Base-by-base conservation (phyloP, 805 yeast genomes). In the Phaffomyces antillensis region DNA sequence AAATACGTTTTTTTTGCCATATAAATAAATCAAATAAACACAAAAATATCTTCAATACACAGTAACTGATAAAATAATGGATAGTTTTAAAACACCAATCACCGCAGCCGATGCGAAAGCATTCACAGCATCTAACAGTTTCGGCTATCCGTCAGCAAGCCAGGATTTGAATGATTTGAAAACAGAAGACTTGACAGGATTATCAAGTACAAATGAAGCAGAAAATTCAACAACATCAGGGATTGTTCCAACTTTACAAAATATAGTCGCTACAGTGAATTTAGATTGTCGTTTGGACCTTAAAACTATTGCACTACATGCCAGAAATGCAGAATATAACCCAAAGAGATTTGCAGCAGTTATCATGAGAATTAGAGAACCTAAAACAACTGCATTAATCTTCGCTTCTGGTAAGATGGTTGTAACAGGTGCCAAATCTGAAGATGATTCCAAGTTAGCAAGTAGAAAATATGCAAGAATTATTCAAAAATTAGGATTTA, bases 381-480 rank as follows among this genome's bases (percentile, higher is more conserved):
- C 99, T 16, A 93, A 93, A 66, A 93, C 99, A 1, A 93, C 99
- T 2, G 98, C 99, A 0, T 74, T 93, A 55, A 93, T 93, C 53
- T 93, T 93, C 66, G 99, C 99, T 2, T 89, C 97, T 2, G 99
- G 99, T 60, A 93, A 93, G 67, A 93, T 93, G 99, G 99, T 93
- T 55, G 99, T 93, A 15, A 93, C 98, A 28, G 99, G 99, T 77
- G 99, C 99, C 23, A 93, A 93, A 66, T 85, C 96, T 33, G 99
- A 93, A 65, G 98, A 93, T 63, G 98, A 93, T 63, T 88, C 97
- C n/a, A 93, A 93, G 65, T 75, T 93, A 53, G 99, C 99, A 1
- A 88, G 96, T 18, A 80, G 99, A 70, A 93, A 93, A 65, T 93
- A 93, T 59, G 99, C 99, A 2, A 82, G 99, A 72, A 93, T 93